Conservation (phyloP, 208 protist genomes). For the Acanthamoeba royreba region DNA sequence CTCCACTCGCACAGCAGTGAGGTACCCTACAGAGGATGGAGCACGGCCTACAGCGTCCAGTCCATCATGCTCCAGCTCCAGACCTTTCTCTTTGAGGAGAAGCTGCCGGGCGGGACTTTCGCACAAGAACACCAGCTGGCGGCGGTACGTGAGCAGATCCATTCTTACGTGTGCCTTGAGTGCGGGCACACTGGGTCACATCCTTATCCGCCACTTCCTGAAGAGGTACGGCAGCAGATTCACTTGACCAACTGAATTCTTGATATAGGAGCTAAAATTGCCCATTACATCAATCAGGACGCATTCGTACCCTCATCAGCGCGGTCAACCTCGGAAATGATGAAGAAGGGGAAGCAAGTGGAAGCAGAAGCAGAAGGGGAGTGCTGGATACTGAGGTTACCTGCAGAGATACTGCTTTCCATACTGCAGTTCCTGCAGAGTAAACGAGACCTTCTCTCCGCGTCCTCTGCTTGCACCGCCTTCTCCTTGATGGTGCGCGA, state of each 20-base stretch:
- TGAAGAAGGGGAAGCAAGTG: not conserved
- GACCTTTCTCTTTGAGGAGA: slow-evolving; percentile 13
- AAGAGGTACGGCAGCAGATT: not conserved
- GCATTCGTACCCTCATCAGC: not conserved
- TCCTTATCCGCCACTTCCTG: not conserved
- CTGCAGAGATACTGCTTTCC: not conserved
- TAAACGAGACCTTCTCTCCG: not conserved
- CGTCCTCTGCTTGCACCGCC: not conserved
- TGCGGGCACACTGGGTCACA: not conserved
- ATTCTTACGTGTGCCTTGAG: not conserved
- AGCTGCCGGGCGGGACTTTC: not conserved
- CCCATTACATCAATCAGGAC: not conserved
- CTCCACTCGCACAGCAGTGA: not conserved
- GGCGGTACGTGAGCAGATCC: not conserved
- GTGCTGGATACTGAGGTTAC: not conserved
- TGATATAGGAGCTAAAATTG: no score
- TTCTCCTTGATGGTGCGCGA: not conserved
- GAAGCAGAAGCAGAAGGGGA: not conserved
- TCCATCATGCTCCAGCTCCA: slow-evolving; percentile 27
- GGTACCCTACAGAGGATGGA: not conserved
- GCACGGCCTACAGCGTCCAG: slow-evolving; percentile 15
- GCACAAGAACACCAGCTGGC: not conserved
- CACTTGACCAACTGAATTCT: not conserved
- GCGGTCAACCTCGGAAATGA: not conserved
- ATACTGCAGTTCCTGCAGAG: not conserved